Evolutionary conservation across 495 filamentous ascomycete genomes (phyloP).

Genomic region (Penicillium samsonianum): DNA sequence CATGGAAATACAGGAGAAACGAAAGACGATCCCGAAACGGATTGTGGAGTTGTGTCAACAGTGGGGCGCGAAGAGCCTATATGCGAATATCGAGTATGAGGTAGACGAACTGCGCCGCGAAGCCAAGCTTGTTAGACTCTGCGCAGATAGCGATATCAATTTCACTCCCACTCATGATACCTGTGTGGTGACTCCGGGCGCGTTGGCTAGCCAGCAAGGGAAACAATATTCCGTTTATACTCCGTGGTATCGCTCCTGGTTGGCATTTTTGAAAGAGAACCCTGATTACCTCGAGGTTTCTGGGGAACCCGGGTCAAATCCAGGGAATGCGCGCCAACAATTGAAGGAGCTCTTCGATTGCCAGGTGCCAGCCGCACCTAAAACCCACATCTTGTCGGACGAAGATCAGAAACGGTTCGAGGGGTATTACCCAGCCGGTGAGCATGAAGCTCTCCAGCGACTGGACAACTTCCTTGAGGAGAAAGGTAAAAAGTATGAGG

Average conservation of each 20-base stretch:
- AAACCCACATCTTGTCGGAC: slow-evolving; percentile 60
- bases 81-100: slow-evolving; percentile 61
- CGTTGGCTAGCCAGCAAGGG: slow-evolving; percentile 60
- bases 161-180: slow-evolving; percentile 74
- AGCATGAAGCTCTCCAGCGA: slow-evolving; percentile 68
- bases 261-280: slow-evolving; percentile 67
- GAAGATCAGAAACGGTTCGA: slow-evolving; percentile 60
- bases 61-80: slow-evolving; percentile 70
- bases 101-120: slow-evolving; percentile 68
- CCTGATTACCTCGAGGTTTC: slow-evolving; percentile 61
- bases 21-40: slow-evolving; percentile 61
- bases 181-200: slow-evolving; percentile 76
- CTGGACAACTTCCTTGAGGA: slow-evolving; percentile 71
- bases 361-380: slow-evolving; percentile 62
- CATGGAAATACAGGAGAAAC: slow-evolving; percentile 67
- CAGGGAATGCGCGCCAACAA: slow-evolving; percentile 49
- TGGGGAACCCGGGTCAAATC: slow-evolving; percentile 63
- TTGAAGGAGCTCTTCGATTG: slow-evolving; percentile 63
- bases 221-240: slow-evolving; percentile 83
- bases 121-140: slow-evolving; percentile 59
- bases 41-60: slow-evolving; percentile 67
- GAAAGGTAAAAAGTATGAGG: slow-evolving; percentile 61
- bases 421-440: slow-evolving; percentile 75
- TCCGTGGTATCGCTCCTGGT: slow-evolving; percentile 80
- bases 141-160: slow-evolving; percentile 60